Conservation (phyloP, 2,329 filamentous ascomycete species). For the Fusarium oxysporum region DNA sequence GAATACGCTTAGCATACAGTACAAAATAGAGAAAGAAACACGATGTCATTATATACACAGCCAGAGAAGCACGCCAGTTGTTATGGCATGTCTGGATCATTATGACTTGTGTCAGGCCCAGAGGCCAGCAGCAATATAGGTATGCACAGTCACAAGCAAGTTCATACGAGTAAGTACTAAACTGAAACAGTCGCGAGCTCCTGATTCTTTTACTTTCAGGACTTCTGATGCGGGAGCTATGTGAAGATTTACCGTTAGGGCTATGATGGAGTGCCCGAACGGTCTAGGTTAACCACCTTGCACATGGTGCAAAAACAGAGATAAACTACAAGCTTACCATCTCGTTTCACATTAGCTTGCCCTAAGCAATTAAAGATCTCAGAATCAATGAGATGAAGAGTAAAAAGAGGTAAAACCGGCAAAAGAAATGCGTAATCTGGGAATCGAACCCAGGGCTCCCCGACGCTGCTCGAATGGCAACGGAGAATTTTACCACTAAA, state of each 20-base stretch:
- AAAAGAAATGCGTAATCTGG: constrained; percentile 24
- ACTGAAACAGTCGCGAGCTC: too few relatives aligned
- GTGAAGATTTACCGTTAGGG: not conserved
- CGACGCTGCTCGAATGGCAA: constrained; percentile 26
- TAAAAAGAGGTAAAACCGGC: not conserved
- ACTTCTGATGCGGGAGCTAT: too few relatives aligned
- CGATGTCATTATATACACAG: not conserved
- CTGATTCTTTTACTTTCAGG: not conserved
- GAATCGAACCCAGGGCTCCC: constrained; percentile 34
- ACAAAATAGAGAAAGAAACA: not conserved
- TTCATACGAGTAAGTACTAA: not conserved
- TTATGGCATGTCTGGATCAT: not conserved
- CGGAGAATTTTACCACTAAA: constrained; percentile 36
- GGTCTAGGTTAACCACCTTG: not conserved
- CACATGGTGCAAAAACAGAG: not conserved
- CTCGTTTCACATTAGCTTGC: not conserved
- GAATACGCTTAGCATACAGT: not conserved
- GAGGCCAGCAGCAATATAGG: not conserved
- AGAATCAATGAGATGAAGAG: not conserved
- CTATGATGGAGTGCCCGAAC: too few relatives aligned
- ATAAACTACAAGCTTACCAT: not conserved
- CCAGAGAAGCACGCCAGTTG: not conserved
- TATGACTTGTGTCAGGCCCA: not conserved
- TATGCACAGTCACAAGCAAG: not conserved
- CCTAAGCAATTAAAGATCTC: too few relatives aligned